These are phyloP conservation scores for Botrytis deweyae DNA, from an alignment of 2,329 filamentous ascomycete species.

Conservation along the genomic window DNA sequence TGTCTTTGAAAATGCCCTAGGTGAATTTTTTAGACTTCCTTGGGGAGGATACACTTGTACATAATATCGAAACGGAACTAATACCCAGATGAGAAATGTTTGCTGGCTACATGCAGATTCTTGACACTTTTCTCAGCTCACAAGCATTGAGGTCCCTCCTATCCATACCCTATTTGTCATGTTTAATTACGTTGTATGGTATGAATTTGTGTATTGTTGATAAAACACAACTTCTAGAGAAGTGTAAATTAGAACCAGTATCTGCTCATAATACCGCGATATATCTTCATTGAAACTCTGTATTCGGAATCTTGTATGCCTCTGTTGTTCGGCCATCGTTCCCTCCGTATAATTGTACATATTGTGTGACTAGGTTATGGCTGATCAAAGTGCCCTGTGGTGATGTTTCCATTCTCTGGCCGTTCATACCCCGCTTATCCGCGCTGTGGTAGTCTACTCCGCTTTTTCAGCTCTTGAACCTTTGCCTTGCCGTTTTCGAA, in stretches of 20 bases:
- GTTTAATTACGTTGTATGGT: neutral
- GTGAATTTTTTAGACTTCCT: neutral
- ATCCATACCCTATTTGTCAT: neutral
- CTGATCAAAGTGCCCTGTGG: accelerated
- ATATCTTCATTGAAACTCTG: no score
- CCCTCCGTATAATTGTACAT: neutral
- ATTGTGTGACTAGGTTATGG: neutral
- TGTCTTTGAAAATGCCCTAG: neutral
- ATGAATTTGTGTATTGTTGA: no score
- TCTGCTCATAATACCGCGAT: no score
- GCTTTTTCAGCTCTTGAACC: accelerated
- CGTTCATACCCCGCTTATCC: accelerated
- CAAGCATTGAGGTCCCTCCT: neutral
- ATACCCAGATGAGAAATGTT: accelerated
- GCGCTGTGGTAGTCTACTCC: neutral
- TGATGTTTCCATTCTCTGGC: neutral
- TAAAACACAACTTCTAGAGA: no score
- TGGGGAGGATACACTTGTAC: neutral
- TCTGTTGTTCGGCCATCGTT: no score
- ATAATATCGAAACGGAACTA: neutral
- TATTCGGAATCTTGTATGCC: no score
- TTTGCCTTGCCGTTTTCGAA: neutral
- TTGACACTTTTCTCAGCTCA: neutral
- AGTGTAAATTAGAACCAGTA: no score
- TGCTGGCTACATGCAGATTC: neutral